Conservation (phyloP, 225 moss, liverwort and hornwort species). For the Asterella californica region DNA sequence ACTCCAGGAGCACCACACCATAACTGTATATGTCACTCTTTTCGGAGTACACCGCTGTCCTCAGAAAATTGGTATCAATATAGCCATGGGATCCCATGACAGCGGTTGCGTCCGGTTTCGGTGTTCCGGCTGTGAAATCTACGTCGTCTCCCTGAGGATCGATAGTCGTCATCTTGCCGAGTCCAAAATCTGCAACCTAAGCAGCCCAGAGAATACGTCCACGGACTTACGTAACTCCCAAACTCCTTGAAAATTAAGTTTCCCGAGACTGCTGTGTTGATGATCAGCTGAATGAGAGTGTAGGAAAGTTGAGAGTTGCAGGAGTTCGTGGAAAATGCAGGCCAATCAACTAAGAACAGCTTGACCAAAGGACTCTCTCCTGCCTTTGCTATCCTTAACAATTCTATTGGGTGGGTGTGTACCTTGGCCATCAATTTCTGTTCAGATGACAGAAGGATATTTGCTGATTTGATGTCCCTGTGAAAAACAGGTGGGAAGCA, state of each 20-base stretch:
- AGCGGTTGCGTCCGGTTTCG: slow-evolving; percentile 11
- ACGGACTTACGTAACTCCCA: neutral
- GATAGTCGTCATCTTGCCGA: slow-evolving; percentile 31
- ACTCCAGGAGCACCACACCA: slow-evolving; percentile 42
- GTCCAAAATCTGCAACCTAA: slow-evolving; percentile 39
- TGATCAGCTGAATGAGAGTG: neutral
- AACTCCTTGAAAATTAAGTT: neutral
- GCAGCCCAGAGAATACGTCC: neutral
- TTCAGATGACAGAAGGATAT: slow-evolving; percentile 36
- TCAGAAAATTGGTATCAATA: slow-evolving; percentile 33
- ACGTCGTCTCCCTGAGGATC: neutral
- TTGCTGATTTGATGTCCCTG: slow-evolving; percentile 45
- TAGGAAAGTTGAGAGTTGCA: neutral
- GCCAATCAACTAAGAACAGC: too few relatives aligned
- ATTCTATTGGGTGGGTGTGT: neutral
- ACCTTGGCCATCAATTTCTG: slow-evolving; percentile 35
- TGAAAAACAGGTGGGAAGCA: slow-evolving; percentile 36
- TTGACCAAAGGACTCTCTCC: neutral
- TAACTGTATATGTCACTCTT: slow-evolving; percentile 40
- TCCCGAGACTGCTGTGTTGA: neutral
- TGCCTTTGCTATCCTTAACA: neutral
- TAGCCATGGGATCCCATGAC: slow-evolving; percentile 36
- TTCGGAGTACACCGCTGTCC: slow-evolving; percentile 14
- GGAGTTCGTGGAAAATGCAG: neutral
- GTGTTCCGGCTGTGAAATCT: neutral